Evolutionary conservation across 2,329 filamentous ascomycete species (phyloP), one percentile per base, ranked within the genome.

Genomic region (Metarhizium sp.): DNA sequence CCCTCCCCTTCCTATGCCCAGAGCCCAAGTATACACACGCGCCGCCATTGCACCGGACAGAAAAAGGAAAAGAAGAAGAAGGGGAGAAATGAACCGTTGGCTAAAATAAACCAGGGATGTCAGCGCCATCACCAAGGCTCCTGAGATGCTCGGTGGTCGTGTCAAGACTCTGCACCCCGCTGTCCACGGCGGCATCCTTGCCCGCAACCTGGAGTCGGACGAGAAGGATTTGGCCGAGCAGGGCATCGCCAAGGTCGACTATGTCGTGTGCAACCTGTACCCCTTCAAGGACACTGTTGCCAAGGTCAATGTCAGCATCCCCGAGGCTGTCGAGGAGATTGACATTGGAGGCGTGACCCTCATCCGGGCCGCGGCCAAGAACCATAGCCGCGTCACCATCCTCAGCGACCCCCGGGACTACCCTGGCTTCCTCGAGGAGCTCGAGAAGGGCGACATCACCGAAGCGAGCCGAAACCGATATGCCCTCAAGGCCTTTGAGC

Each of bases 281-380:
- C 94, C 94, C 13, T 99, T 99, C 85, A 96, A 96, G 78, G 92
- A 97, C 71, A 99, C 94, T 36, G 86, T 99, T 64, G 88, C 91
- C 65, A 95, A 96, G 80, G 85, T 95, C 77, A 95, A 96, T 67
- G 94, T 99, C 66, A 97, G 92, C 59, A 89, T 99, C 60, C 85
- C 90, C 52, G 92, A 99, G 76, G 94, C 94, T 52, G 92, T 99
- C 43, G 94, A 99, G 76, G 94, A 99, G 78, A 95, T 99, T 66
- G 94, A 99, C 74, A 96, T 99, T 69, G 94, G 92, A 62, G 94
- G 94, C 65, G 94, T 99, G 53, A 99, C 94, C 43, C 85, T 99
- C 59, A 89, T 99, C 68, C 87, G 94, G 61, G 94, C 94, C 55
- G 94, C 94, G 30, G 94, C 94, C 64, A 99, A 99, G 84, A 99